phyloP scores from a whole-genome alignment of 2,329 filamentous ascomycete genomes.

The Calycina herbarum region DNA sequence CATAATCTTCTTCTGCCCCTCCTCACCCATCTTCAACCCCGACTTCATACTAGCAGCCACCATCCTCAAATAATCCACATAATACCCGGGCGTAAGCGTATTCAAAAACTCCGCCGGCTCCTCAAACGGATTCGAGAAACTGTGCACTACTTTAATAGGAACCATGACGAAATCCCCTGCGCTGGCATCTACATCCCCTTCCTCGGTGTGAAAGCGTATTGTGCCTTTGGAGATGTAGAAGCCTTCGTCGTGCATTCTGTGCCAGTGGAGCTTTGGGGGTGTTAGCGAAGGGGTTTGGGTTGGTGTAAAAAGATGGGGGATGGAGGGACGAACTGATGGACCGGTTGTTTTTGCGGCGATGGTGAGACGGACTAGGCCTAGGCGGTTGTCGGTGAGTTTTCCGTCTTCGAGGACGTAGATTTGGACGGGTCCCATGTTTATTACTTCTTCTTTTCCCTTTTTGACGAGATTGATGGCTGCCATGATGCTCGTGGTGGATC shows the following conservation, averaged over 20 bases:
- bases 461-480: slow-evolving; percentile 43
- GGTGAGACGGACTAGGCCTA: slow-evolving; percentile 49
- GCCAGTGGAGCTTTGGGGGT: slow-evolving; percentile 44
- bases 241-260: slow-evolving; percentile 59
- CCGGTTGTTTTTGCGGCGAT: slow-evolving; percentile 48
- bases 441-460: slow-evolving; percentile 47
- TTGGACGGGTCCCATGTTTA: slow-evolving; percentile 50
- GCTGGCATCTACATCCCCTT: slow-evolving; percentile 48
- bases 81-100: slow-evolving; percentile 50
- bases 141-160: slow-evolving; percentile 54
- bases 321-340: slow-evolving; percentile 40
- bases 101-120: slow-evolving; percentile 57
- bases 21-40: slow-evolving; percentile 16
- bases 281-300: not conserved
- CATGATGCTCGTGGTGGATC: not conserved
- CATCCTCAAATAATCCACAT: slow-evolving; percentile 26
- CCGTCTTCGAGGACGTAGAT: slow-evolving; percentile 41
- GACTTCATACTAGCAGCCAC: slow-evolving; percentile 17
- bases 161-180: slow-evolving; percentile 56
- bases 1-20: slow-evolving; percentile 24
- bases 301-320: not conserved
- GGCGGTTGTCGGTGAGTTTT: slow-evolving; percentile 45
- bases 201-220: slow-evolving; percentile 51
- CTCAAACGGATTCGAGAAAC: slow-evolving; percentile 55
- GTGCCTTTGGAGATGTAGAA: slow-evolving; percentile 55